phyloP scores from a whole-genome alignment of 176 grass and related monocot species.

The Miscanthus lutarioriparius region DNA sequence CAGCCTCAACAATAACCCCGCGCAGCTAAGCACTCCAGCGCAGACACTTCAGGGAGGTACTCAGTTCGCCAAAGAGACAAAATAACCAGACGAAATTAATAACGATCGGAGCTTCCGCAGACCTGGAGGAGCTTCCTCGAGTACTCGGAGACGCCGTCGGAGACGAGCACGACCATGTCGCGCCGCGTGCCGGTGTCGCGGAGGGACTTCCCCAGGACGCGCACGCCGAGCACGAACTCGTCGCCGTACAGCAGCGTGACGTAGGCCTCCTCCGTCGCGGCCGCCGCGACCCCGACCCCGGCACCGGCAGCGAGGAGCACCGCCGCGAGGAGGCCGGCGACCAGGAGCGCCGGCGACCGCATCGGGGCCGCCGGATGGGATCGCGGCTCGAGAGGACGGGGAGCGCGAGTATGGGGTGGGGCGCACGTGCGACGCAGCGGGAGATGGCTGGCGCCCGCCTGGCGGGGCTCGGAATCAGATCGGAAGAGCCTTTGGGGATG shows the following conservation, averaged over 20 bases:
- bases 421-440: slow-evolving; percentile 21
- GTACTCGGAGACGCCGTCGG: slow-evolving; percentile 84
- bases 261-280: slow-evolving; percentile 75
- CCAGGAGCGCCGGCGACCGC: slow-evolving; percentile 34
- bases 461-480: slow-evolving; percentile 1
- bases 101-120: neutral
- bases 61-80: neutral
- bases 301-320: slow-evolving; percentile 28
- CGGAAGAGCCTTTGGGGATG: slow-evolving; percentile 15
- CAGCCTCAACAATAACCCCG: neutral
- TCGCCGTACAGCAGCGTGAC: slow-evolving; percentile 92
- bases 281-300: neutral
- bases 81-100: neutral
- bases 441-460: neutral
- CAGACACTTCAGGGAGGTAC: neutral
- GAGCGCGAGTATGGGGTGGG: neutral
- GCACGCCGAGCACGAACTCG: slow-evolving; percentile 89
- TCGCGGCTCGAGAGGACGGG: neutral
- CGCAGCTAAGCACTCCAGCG: neutral
- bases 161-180: slow-evolving; percentile 92
- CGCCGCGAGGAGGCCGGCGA: slow-evolving; percentile 19
- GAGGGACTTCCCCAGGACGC: slow-evolving; percentile 88
- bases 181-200: slow-evolving; percentile 66
- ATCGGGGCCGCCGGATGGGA: slow-evolving; percentile 37
- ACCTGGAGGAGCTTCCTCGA: slow-evolving; percentile 71